Evolutionary conservation across 805 yeast genomes (phyloP).

Genomic region (Lipomyces sp.): DNA sequence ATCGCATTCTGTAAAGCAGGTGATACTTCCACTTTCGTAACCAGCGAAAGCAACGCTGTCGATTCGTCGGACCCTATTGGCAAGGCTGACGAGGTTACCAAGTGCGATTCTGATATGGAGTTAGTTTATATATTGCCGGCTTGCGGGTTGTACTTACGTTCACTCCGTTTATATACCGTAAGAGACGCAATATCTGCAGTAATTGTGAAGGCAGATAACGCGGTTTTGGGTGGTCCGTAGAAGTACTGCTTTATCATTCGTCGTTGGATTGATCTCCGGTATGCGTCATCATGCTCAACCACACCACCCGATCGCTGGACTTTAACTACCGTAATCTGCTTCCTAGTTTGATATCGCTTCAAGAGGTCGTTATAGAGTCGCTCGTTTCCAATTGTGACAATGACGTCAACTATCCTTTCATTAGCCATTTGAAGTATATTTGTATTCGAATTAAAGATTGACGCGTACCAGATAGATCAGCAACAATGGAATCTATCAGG

Average conservation of each 20-base stretch:
- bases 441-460: not conserved
- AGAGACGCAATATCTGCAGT: constrained; percentile 69
- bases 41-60: constrained; percentile 37
- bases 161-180: constrained; percentile 63
- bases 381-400: constrained; percentile 80
- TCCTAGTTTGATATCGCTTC: constrained; percentile 47
- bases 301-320: constrained; percentile 77
- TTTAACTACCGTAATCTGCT: constrained; percentile 55
- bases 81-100: constrained; percentile 43
- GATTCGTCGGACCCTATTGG: constrained; percentile 47
- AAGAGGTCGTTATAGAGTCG: constrained; percentile 66
- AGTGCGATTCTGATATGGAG: constrained; percentile 34
- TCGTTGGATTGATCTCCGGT: constrained; percentile 72
- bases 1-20: constrained; percentile 70
- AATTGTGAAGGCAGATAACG: constrained; percentile 83
- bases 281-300: constrained; percentile 72
- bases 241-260: constrained; percentile 83
- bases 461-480: constrained; percentile 53
- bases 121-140: constrained; percentile 18
- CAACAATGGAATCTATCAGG: constrained; percentile 60
- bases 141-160: constrained; percentile 36
- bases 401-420: constrained; percentile 52
- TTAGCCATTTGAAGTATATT: not conserved
- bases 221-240: constrained; percentile 71
- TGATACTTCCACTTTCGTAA: constrained; percentile 48